phyloP scores from a whole-genome alignment of 257 asterid species.

The Nicotiana benthamiana region DNA sequence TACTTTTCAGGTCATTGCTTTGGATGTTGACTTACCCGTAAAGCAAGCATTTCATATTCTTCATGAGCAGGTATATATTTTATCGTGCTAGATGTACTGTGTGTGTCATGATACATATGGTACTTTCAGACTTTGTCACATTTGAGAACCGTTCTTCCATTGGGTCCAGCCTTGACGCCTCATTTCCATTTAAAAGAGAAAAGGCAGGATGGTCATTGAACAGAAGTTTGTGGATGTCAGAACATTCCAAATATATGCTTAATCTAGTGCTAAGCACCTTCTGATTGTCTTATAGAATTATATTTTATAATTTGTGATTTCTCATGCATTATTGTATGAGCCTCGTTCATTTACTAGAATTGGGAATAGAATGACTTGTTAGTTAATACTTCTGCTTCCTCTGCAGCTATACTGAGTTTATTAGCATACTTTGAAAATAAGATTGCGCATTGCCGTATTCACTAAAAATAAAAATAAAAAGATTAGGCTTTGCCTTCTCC shows the following conservation, averaged over 20 bases:
- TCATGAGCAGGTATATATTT: slow-evolving; percentile 77
- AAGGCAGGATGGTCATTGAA: not conserved
- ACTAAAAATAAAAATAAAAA: too few species aligned
- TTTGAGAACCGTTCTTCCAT: not conserved
- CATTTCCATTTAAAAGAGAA: not conserved
- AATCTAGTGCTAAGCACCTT: too few species aligned
- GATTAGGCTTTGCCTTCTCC: not conserved
- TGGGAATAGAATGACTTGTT: slow-evolving; percentile 1
- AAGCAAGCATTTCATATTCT: slow-evolving; percentile 94
- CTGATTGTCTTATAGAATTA: not conserved
- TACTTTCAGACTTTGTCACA: not conserved
- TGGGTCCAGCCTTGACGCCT: not conserved
- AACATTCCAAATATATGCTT: not conserved
- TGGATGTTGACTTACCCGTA: slow-evolving; percentile 83
- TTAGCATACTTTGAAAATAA: not conserved
- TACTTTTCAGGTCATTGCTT: slow-evolving; percentile 61
- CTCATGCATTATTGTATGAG: not conserved
- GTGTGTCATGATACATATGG: not conserved
- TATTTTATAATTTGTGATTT: not conserved
- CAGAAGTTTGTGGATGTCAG: not conserved
- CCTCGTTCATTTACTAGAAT: not conserved
- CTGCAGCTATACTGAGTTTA: not conserved
- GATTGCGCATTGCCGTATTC: not conserved
- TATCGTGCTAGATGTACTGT: not conserved
- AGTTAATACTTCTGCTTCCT: not conserved